Conservation (phyloP, 768 basidiomycete species). For the Amanita jacksonii region DNA sequence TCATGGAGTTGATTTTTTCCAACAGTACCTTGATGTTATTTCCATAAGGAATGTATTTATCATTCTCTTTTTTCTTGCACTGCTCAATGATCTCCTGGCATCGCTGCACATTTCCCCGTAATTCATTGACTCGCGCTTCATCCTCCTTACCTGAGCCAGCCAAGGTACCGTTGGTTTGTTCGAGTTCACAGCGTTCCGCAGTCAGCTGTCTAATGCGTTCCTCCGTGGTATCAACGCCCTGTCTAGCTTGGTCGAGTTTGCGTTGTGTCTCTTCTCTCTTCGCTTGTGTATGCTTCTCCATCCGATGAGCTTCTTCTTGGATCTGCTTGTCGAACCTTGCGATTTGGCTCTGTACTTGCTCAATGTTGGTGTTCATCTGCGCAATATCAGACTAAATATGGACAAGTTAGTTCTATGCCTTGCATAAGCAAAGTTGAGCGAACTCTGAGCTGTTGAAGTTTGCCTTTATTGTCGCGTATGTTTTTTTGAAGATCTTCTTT, state of each 20-base stretch:
- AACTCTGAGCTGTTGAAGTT: conserved; percentile 37
- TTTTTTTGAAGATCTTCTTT: conserved; percentile 39
- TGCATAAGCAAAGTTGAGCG: not conserved
- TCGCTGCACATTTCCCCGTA: conserved; percentile 34
- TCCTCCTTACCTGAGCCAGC: conserved; percentile 26
- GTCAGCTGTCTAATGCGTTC: conserved; percentile 18
- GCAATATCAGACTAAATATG: conserved; percentile 37
- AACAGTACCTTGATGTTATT: conserved; percentile 49
- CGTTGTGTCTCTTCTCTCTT: conserved; percentile 50
- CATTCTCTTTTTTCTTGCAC: conserved; percentile 42
- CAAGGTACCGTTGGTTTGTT: conserved; percentile 19
- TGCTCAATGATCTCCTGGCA: conserved; percentile 40
- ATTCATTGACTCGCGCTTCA: conserved; percentile 21
- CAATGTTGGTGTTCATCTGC: conserved; percentile 33
- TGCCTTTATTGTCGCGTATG: conserved; percentile 36
- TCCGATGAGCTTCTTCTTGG: conserved; percentile 38
- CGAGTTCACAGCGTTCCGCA: conserved; percentile 23
- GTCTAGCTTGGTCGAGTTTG: conserved; percentile 39
- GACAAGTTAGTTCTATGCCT: not conserved
- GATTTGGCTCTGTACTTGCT: conserved; percentile 23
- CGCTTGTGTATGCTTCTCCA: conserved; percentile 47
- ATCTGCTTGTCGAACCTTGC: conserved; percentile 39
- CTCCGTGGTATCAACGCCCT: conserved; percentile 30
- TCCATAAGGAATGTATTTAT: conserved; percentile 56
- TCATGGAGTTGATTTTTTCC: conserved; percentile 35